A percentile compares a stretch with the other conserved stretches of the same genome.
phyloP scores from a whole-genome alignment of 352 stramenopile species.

The Albugo candida region DNA sequence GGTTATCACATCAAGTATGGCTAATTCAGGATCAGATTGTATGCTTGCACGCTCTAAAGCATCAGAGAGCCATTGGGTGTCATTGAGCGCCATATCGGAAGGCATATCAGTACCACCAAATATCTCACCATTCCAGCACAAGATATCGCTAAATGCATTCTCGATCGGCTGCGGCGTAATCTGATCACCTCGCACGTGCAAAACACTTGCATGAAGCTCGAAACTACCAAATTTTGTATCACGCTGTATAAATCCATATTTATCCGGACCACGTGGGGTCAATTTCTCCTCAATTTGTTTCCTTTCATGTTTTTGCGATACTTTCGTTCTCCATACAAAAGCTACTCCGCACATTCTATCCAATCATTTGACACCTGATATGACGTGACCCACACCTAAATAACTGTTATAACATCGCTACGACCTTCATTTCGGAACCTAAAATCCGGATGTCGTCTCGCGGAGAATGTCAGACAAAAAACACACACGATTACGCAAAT shows the following conservation, averaged over 20 bases:
- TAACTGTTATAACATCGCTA: too few species aligned
- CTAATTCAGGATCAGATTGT: constrained; percentile 11
- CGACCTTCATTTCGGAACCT: too few species aligned
- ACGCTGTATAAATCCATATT: constrained; percentile 5
- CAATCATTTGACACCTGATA: too few species aligned
- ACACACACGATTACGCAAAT: constrained; percentile 92
- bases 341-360: constrained; percentile 18
- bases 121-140: constrained; percentile 90
- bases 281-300: constrained; percentile 7
- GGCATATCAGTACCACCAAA: constrained; percentile 22
- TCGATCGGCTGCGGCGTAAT: constrained; percentile 66
- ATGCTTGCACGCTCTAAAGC: constrained; percentile 15
- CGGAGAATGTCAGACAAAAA: constrained; percentile 92
- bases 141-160: constrained; percentile 34
- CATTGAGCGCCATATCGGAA: constrained; percentile 8
- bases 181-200: constrained; percentile 73
- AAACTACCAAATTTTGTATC: constrained; percentile 1
- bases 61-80: constrained; percentile 28
- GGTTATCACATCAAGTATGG: constrained; percentile 18
- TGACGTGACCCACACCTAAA: too few species aligned
- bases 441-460: neutral
- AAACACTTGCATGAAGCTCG: constrained; percentile 68
- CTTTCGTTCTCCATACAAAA: constrained; percentile 8
- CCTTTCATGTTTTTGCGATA: constrained; percentile 2
- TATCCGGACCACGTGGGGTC: constrained; percentile 14